Conservation (phyloP, 2,329 filamentous ascomycete genomes). For the Corniculantispora saksenae region DNA sequence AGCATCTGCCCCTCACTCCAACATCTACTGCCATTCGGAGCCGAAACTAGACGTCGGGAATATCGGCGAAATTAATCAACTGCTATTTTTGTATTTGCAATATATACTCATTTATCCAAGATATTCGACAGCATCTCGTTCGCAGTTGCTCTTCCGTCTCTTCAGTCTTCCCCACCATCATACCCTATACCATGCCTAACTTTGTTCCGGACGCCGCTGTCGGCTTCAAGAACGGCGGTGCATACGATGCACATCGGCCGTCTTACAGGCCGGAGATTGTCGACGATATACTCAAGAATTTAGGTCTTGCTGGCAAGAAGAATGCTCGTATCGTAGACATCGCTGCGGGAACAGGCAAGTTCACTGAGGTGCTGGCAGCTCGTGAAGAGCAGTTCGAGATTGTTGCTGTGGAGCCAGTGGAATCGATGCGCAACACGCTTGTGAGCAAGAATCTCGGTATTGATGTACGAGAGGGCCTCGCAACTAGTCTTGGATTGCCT, state of each 20-base stretch:
- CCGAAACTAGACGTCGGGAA: not conserved
- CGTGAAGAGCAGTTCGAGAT: constrained; percentile 62
- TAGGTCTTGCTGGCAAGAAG: constrained; percentile 50
- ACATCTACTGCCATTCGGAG: not conserved
- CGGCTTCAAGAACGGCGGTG: constrained; percentile 64
- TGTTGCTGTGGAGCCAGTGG: constrained; percentile 64
- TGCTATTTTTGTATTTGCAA: not conserved
- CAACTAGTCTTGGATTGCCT: constrained; percentile 55
- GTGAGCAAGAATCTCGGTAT: constrained; percentile 60
- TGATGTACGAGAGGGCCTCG: constrained; percentile 57
- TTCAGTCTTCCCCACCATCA: not conserved
- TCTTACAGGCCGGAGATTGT: constrained; percentile 63
- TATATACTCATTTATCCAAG: not conserved
- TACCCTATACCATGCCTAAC: constrained; percentile 26
- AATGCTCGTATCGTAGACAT: constrained; percentile 61
- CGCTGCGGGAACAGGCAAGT: constrained; percentile 69
- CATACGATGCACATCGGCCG: constrained; percentile 69
- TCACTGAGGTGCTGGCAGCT: constrained; percentile 62
- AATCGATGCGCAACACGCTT: constrained; percentile 63
- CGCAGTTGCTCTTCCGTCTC: not conserved
- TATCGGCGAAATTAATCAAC: not conserved
- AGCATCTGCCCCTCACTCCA: not conserved
- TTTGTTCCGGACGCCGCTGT: constrained; percentile 56
- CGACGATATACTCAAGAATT: constrained; percentile 54
- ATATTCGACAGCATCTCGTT: not conserved